A percentile compares a stretch with the other conserved stretches of the same genome.
phyloP scores from a whole-genome alignment of 1,284 basidiomycete genomes.

The Sporisorium sorghi region DNA sequence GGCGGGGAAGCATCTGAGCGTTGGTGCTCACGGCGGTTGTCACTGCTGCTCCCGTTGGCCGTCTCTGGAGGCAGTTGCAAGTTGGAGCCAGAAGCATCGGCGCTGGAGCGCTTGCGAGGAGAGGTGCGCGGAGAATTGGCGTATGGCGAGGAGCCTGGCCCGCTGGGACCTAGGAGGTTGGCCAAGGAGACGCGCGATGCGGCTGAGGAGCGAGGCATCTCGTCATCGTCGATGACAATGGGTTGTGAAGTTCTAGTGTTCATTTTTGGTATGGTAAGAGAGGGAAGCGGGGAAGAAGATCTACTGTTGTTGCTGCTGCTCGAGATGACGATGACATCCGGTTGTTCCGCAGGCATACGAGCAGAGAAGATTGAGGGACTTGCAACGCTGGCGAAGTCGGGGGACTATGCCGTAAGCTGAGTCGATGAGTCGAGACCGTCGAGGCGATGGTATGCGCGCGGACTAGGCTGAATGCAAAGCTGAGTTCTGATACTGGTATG shows the following conservation, averaged over 20 bases:
- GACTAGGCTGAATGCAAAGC: neutral
- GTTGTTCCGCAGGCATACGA: constrained; percentile 19
- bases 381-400: neutral
- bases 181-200: constrained; percentile 47
- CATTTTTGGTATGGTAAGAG: constrained; percentile 21
- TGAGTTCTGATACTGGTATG: neutral
- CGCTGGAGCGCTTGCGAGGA: constrained; percentile 44
- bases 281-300: constrained; percentile 38
- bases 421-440: neutral
- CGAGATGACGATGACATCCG: constrained; percentile 37
- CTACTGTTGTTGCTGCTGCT: constrained; percentile 30
- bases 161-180: constrained; percentile 44
- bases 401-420: neutral
- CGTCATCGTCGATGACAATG: constrained; percentile 26
- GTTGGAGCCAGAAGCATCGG: constrained; percentile 16
- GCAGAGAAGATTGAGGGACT: neutral
- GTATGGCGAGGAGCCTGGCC: constrained; percentile 43
- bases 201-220: constrained; percentile 39
- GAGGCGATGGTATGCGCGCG: neutral
- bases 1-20: constrained; percentile 21
- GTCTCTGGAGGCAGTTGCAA: constrained; percentile 21
- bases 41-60: constrained; percentile 1
- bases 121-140: constrained; percentile 38
- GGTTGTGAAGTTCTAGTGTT: constrained; percentile 18
- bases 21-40: constrained; percentile 16